Conservation (phyloP, 169 alveolate species). For the Theileria annulata region DNA sequence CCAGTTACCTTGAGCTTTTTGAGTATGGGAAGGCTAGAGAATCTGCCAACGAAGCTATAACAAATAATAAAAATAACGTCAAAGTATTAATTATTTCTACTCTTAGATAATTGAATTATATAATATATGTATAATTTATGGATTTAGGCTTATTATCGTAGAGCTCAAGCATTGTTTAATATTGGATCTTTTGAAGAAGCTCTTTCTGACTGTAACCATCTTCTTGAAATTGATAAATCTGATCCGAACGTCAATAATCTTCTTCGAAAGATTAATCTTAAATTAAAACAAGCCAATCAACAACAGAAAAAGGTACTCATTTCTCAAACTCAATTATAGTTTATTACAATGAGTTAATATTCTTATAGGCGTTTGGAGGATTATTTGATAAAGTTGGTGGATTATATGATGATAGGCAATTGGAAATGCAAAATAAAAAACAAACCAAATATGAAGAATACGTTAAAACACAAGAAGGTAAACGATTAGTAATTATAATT, state of each 20-base stretch:
- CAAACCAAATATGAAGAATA: constrained; percentile 71
- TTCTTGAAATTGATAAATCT: constrained; percentile 27
- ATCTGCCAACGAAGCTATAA: constrained; percentile 48
- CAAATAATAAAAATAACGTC: constrained; percentile 38
- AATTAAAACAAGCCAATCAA: constrained; percentile 16
- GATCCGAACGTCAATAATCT: constrained; percentile 53
- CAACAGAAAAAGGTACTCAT: constrained; percentile 63
- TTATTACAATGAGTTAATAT: not conserved
- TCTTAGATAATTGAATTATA: not conserved
- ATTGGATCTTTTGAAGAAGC: constrained; percentile 63
- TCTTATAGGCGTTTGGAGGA: constrained; percentile 73
- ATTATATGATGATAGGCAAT: constrained; percentile 77
- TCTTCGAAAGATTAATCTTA: constrained; percentile 25
- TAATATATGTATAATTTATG: not conserved
- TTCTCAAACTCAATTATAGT: not conserved
- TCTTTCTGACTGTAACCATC: constrained; percentile 36
- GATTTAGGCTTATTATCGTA: constrained; percentile 53
- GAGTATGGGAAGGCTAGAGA: constrained; percentile 40
- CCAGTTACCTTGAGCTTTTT: constrained; percentile 35
- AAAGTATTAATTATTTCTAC: constrained; percentile 35
- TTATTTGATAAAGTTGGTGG: constrained; percentile 80
- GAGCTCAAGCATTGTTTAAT: constrained; percentile 58
- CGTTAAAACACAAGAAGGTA: constrained; percentile 58
- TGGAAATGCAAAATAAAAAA: constrained; percentile 71
- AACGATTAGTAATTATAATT: constrained; percentile 25